Evolutionary conservation across 1,139 yeast species (phyloP), one percentile per base, ranked within the genome.

Genomic region (Hanseniaspora gamundiae): DNA sequence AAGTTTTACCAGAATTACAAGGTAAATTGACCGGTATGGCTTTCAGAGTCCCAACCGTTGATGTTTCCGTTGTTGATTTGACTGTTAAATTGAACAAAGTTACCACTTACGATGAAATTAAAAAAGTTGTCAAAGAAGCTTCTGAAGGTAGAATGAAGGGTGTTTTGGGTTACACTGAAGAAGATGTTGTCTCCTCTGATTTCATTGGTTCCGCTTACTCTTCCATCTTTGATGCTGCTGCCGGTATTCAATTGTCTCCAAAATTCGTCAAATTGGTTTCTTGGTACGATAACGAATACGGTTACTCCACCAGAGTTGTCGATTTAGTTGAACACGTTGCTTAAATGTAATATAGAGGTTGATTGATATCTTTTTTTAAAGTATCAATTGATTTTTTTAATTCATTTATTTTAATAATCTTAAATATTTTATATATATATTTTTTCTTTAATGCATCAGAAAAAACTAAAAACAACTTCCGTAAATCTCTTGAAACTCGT

Each of bases 1-100:
- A 81, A 72, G 93, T 82, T 64, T 78, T 82, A 63, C 93, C 93
- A 59, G 84, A 72, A 62, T 73, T 82, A 66, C 79, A 80, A 71
- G 93, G 93, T 69, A 81, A 81, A 69, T 77, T 82, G 70, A 82
- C 93, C 60, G 93, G 93, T 77, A 76, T 81, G 80, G 77, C 93
- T 56, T 72, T 82, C 73, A 79, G 93, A 78, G 91, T 82, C 55
- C 93, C 93, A 72, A 82, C 93, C 62, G 79, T 76, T 60, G 91
- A 82, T 68, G 91, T 82, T 52, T 81, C 91, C 59, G 88, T 82
- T 59, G 82, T 78, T 56, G 84, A 78, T 66, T 70, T 78, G 66
- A 78, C 84, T 43, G 80, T 75, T 56, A 80, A 80, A 71, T 74
- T 81, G 66, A 71, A 69, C 67, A 80, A 69, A 61, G 71, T 73